These are phyloP conservation scores for Luzula sylvatica DNA, from an alignment of 176 grass and related monocot genomes.

Conservation along the genomic window DNA sequence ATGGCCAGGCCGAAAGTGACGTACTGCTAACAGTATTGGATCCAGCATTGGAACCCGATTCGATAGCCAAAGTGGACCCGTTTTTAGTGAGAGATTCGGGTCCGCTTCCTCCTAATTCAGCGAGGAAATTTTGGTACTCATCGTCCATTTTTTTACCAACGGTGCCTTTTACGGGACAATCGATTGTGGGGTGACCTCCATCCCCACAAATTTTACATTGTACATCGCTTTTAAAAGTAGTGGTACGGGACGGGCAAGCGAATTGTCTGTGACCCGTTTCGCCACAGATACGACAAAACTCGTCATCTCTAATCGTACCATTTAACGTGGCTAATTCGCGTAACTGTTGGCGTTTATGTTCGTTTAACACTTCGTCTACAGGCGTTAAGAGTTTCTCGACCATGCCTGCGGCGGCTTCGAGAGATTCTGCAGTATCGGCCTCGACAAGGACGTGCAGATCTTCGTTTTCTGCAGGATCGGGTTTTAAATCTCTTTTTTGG, in stretches of 20 bases:
- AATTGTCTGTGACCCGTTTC: constrained; percentile 86
- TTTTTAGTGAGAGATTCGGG: constrained; percentile 75
- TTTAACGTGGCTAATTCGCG: constrained; percentile 78
- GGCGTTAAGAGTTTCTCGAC: constrained; percentile 93
- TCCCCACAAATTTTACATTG: constrained; percentile 90
- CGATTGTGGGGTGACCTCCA: constrained; percentile 89
- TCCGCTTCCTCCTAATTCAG: constrained; percentile 77
- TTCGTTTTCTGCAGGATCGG: constrained; percentile 89
- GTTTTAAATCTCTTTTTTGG: constrained; percentile 87
- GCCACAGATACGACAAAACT: constrained; percentile 83
- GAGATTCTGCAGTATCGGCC: constrained; percentile 64
- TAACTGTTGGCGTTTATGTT: constrained; percentile 96
- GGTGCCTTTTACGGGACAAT: constrained; percentile 83
- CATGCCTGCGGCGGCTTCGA: constrained; percentile 82
- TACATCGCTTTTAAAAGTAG: constrained; percentile 86
- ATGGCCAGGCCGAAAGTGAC: constrained; percentile 47
- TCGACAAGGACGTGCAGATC: constrained; percentile 93
- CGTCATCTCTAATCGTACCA: constrained; percentile 92
- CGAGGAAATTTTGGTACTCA: constrained; percentile 93
- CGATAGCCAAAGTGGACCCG: constrained; percentile 51
- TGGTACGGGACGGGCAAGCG: constrained; percentile 49
- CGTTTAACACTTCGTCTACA: constrained; percentile 88
- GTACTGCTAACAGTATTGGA: constrained; percentile 15
- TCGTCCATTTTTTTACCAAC: constrained; percentile 95
- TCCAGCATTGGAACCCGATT: constrained; percentile 1